phyloP scores from a whole-genome alignment of 768 basidiomycete genomes.

The Plicaturopsis crispa region DNA sequence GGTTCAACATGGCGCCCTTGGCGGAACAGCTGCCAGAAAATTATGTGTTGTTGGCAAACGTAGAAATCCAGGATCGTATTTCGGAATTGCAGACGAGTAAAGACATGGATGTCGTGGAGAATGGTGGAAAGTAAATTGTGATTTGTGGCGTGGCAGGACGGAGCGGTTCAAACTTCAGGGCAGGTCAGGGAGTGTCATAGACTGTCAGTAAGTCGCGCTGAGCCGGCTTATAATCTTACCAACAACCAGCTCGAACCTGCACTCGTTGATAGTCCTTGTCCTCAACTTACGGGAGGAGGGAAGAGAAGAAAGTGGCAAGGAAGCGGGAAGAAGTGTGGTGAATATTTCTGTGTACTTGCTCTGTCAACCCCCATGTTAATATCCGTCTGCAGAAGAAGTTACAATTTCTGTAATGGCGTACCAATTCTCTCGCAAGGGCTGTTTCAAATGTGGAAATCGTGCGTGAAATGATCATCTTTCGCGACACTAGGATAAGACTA shows the following conservation, averaged over 20 bases:
- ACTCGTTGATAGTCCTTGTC: not conserved
- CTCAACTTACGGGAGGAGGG: slow-evolving; percentile 46
- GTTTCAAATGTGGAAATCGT: slow-evolving; percentile 93
- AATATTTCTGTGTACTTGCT: slow-evolving; percentile 9
- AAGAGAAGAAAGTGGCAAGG: slow-evolving; percentile 58
- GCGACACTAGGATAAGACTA: slow-evolving; percentile 8
- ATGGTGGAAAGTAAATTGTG: too few species aligned
- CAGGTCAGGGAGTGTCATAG: not conserved
- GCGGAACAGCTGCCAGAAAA: too few species aligned
- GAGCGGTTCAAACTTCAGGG: not conserved
- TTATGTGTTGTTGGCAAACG: too few species aligned
- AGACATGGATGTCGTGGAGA: not conserved
- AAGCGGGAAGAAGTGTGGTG: slow-evolving; percentile 71
- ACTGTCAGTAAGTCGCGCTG: not conserved
- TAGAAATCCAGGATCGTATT: too few species aligned
- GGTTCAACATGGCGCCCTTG: too few species aligned
- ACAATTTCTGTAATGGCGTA: slow-evolving; percentile 55
- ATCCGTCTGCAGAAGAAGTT: slow-evolving; percentile 11
- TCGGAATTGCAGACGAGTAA: not conserved
- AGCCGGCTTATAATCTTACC: not conserved
- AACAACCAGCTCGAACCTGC: not conserved
- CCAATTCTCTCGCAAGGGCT: slow-evolving; percentile 81
- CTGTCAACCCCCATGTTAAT: not conserved
- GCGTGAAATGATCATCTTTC: slow-evolving; percentile 25
- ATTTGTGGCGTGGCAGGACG: not conserved